A percentile compares a stretch with the other conserved stretches of the same genome.
These are phyloP conservation scores for Vaccinium vitisidaea DNA, from an alignment of 148 eudicot genomes.

Conservation along the genomic window DNA sequence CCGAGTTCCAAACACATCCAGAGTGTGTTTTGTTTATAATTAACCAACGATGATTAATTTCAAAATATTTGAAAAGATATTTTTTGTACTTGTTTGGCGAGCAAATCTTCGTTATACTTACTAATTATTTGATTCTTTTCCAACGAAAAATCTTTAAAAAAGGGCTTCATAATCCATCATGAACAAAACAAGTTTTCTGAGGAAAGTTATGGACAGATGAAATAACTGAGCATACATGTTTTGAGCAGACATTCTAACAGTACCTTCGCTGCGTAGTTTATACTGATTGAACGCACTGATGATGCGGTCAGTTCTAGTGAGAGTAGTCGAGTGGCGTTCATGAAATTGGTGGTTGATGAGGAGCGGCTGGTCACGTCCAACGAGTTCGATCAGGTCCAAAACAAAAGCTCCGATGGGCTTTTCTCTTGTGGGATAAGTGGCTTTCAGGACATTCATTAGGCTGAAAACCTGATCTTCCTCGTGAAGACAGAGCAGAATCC, in stretches of 20 bases:
- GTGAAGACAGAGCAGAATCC: constrained; percentile 12
- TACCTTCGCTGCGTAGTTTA: not conserved
- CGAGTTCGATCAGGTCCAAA: constrained; percentile 17
- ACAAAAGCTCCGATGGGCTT: constrained; percentile 14
- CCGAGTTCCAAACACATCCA: too few species aligned
- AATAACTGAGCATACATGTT: too few species aligned
- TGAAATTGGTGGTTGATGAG: constrained; percentile 28
- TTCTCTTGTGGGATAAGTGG: constrained; percentile 14
- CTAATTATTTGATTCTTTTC: too few species aligned
- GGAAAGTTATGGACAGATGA: too few species aligned
- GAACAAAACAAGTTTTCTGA: too few species aligned
- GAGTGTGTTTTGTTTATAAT: too few species aligned
- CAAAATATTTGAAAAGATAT: too few species aligned
- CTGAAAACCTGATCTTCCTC: constrained; percentile 16
- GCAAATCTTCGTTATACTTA: too few species aligned
- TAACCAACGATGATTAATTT: too few species aligned
- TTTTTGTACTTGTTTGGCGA: too few species aligned
- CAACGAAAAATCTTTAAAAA: too few species aligned
- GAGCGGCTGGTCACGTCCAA: constrained; percentile 14
- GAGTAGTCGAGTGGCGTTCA: not conserved
- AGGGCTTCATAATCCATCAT: too few species aligned
- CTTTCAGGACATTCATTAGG: constrained; percentile 15
- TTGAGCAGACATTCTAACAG: not conserved
- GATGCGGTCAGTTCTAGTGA: constrained; percentile 15
- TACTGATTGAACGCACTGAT: constrained; percentile 5